Evolutionary conservation across 2,329 filamentous ascomycete genomes (phyloP).

Genomic region (Penicillium expansum): DNA sequence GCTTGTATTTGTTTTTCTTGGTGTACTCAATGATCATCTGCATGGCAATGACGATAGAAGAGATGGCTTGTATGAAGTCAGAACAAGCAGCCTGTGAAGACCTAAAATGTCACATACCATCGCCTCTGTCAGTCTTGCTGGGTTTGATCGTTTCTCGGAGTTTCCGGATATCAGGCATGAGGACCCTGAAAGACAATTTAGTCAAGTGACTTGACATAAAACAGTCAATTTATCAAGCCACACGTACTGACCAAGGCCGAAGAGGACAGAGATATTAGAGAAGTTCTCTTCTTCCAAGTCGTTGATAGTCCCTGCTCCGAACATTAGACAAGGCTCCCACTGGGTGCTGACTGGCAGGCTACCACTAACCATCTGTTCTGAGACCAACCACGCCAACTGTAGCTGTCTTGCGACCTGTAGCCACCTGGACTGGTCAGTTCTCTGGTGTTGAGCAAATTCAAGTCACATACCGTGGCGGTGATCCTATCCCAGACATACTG

Average conservation of each 20-base stretch:
- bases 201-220: slow-evolving; percentile 7
- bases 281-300: slow-evolving; percentile 68
- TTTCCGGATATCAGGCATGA: slow-evolving; percentile 67
- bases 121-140: slow-evolving; percentile 67
- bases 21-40: slow-evolving; percentile 80
- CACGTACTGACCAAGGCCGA: slow-evolving; percentile 62
- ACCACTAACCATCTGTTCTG: slow-evolving; percentile 64
- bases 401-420: slow-evolving; percentile 70
- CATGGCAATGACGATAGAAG: slow-evolving; percentile 79
- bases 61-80: slow-evolving; percentile 56
- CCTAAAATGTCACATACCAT: slow-evolving; percentile 51
- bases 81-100: not conserved
- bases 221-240: slow-evolving; percentile 28
- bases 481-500: slow-evolving; percentile 95
- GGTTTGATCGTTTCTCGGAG: slow-evolving; percentile 64
- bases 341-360: not conserved
- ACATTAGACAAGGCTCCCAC: slow-evolving; percentile 7
- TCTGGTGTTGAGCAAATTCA: not conserved
- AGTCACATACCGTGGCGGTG: slow-evolving; percentile 62
- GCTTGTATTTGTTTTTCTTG: slow-evolving; percentile 76
- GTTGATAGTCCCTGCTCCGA: slow-evolving; percentile 60
- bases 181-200: slow-evolving; percentile 42
- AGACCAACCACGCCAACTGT: slow-evolving; percentile 78
- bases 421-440: slow-evolving; percentile 42
- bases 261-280: slow-evolving; percentile 73